Evolutionary conservation across 495 filamentous ascomycete species (phyloP).

Genomic region (Penicillium antarcticum): DNA sequence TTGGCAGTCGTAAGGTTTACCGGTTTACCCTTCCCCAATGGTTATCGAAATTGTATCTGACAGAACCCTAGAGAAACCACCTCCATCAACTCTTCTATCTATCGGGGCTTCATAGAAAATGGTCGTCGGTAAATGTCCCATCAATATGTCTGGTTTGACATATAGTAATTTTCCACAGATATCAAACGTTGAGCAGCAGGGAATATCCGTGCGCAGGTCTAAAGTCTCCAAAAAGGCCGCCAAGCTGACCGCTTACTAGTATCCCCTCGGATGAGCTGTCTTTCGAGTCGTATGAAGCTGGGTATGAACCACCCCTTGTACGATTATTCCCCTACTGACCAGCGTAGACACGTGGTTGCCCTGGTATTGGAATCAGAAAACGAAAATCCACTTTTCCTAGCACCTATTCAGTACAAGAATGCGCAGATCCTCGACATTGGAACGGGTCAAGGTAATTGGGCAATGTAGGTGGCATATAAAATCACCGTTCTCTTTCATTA

Average conservation of each 20-base stretch:
- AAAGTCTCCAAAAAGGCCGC: too few relatives aligned
- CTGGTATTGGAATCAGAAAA: neutral
- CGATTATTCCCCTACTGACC: neutral
- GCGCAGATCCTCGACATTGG: slow-evolving; percentile 8
- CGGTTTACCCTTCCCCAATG: neutral
- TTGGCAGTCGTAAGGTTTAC: slow-evolving; percentile 1
- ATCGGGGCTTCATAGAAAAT: neutral
- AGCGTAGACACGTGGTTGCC: neutral
- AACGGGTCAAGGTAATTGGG: slow-evolving; percentile 12
- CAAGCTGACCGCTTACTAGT: neutral
- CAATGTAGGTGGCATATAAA: slow-evolving; percentile 6
- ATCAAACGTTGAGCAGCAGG: too few relatives aligned
- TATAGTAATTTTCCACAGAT: too few relatives aligned
- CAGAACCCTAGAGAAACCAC: slow-evolving; percentile 1
- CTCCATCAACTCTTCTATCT: slow-evolving; percentile 4
- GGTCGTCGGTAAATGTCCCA: too few relatives aligned
- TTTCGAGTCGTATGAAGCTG: slow-evolving; percentile 5
- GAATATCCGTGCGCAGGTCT: too few relatives aligned
- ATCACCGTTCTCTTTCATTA: neutral
- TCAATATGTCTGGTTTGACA: too few relatives aligned
- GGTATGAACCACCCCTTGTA: neutral
- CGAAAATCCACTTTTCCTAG: neutral
- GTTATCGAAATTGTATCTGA: neutral
- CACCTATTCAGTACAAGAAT: neutral
- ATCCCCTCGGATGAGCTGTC: neutral